A percentile compares a stretch with the other conserved stretches of the same genome.
phyloP scores from a whole-genome alignment of 805 yeast genomes.

The Ogataea henricii region DNA sequence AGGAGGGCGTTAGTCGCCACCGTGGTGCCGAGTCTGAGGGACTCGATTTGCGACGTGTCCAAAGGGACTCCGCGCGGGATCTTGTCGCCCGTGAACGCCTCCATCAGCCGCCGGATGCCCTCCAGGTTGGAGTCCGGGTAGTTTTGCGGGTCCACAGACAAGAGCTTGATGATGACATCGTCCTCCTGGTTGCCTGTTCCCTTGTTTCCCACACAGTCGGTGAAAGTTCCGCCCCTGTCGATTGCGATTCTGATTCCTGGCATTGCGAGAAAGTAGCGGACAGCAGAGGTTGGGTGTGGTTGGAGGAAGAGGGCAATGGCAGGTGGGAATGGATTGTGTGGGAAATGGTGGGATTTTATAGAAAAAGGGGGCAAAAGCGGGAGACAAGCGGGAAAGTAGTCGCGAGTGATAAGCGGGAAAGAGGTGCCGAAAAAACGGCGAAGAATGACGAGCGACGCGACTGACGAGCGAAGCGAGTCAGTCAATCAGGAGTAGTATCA shows the following conservation, averaged over 20 bases:
- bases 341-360: background rate
- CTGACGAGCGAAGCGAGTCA: background rate
- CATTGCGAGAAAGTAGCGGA: no score
- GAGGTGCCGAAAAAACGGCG: background rate
- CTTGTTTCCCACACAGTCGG: slow-evolving; percentile 64
- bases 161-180: slow-evolving; percentile 71
- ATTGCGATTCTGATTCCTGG: slow-evolving; percentile 43
- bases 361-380: background rate
- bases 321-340: no score
- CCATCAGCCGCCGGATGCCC: slow-evolving; percentile 81
- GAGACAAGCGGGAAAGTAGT: slow-evolving; percentile 2
- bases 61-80: slow-evolving; percentile 64
- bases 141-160: slow-evolving; percentile 87
- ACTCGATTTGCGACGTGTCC: slow-evolving; percentile 62
- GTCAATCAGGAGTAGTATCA: no score
- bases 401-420: background rate
- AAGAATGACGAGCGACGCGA: no score
- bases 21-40: slow-evolving; percentile 89
- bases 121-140: slow-evolving; percentile 91
- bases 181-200: slow-evolving; percentile 52
- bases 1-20: slow-evolving; percentile 94
- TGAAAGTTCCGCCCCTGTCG: slow-evolving; percentile 87
- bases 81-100: slow-evolving; percentile 49
- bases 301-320: background rate
- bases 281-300: background rate